Evolutionary conservation across 106 monocot genomes (phyloP).

Genomic region (Dendrobium huoshanense): DNA sequence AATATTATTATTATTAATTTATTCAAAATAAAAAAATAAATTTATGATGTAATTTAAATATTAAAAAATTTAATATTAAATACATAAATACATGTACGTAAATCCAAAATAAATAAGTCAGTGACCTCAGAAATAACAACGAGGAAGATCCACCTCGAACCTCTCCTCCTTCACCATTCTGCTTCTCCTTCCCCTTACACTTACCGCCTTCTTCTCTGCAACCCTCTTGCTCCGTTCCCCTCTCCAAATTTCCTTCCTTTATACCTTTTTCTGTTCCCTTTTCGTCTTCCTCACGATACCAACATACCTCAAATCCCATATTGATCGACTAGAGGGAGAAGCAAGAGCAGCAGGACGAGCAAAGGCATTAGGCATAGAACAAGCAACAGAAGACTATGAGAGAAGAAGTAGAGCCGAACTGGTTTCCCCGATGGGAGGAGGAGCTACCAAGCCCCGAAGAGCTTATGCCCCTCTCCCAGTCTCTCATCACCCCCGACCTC

Average conservation of each 20-base stretch:
- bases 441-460: conserved; percentile 44
- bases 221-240: neutral
- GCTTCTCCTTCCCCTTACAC: neutral
- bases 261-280: neutral
- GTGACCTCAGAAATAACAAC: neutral
- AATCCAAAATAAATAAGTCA: too few relatives aligned
- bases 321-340: neutral
- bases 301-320: too few relatives aligned
- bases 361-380: neutral
- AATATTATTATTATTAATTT: too few relatives aligned
- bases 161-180: neutral
- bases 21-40: too few relatives aligned
- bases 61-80: too few relatives aligned
- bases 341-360: too few relatives aligned
- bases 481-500: conserved; percentile 44
- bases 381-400: conserved; percentile 2
- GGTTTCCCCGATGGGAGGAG: conserved; percentile 43
- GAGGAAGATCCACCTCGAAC: conserved; percentile 13
- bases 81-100: too few relatives aligned
- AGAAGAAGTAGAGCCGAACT: conserved; percentile 25
- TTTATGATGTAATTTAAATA: too few relatives aligned
- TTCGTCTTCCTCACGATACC: too few relatives aligned
- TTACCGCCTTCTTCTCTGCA: neutral
- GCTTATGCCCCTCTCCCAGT: conserved; percentile 44
- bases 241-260: neutral